Base-by-base conservation (phyloP, 1,139 yeast species). In the Eremothecium coryli region DNA sequence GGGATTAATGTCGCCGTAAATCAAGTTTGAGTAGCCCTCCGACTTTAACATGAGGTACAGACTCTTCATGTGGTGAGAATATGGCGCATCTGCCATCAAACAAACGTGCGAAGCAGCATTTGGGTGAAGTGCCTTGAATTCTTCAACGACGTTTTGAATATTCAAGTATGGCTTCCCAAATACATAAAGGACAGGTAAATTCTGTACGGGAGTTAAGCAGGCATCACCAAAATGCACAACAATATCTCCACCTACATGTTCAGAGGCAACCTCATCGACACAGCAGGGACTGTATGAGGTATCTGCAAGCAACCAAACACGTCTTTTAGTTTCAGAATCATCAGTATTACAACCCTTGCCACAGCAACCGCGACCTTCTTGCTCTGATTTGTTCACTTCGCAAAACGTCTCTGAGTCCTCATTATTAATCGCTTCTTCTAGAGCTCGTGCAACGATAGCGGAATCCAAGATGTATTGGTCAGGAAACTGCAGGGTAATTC, bases 221-320 rank as follows among this genome's bases (percentile, higher is more conserved):
- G 97, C 93, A 53, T 85, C 93, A 3, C 99, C 99, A 57, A 86
- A 85, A 58, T 90, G 98, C 1, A 88, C 76, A 20, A 93, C 85
- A 8, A 82, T 61, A 43, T 88, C 95, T 15, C 94, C 90, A 5
- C 65, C 56, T 9, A 90, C 94, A 59, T 90, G 99, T 50, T 82
- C 88, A 1, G 96, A 94, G 0, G 98, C 97, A 15, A 90, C 94
- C 52, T 86, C 96, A 56, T 90, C 99, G 11, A 90, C 82, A 62
- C 99, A 90, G 57, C 98, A 90, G 0, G 95, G 70, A 16, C 95
- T 84, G 50, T 90, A 93, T 0, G 96, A 85, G 0, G 98, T 88
- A 52, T 93, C 99, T 0, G 97, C 99, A 26, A 90, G 62, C 11
- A 80, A 69, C 86, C 86, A 80, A 12, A 78, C 61, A 32, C 67